Evolutionary conservation across 2,329 filamentous ascomycete species (phyloP), one percentile per base, ranked within the genome.

Genomic region (Atkinsonella hypoxylon): DNA sequence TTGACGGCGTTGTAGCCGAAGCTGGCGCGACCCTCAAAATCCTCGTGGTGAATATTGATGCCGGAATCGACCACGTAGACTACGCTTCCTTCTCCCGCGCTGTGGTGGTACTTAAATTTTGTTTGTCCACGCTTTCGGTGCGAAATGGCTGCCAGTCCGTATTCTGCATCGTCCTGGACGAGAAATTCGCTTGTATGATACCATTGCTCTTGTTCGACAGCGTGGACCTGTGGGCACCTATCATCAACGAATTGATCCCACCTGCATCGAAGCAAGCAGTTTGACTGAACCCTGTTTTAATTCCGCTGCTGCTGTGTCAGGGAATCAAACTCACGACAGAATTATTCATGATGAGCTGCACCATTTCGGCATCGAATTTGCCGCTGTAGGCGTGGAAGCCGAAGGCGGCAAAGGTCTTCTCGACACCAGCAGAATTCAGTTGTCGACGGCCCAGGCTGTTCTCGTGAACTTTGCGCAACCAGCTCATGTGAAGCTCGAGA

Each of bases 51-150:
- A 18, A 63, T 67, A 41, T 68, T 66, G 48, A 81, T 72, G 38
- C 78, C 77, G 0, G 73, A 78, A 60, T 81, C 78, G 50, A 81
- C 63, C 48, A 81, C 62, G 59, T 80, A 81, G 46, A 71, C 65
- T 53, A 69, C 78, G 48, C 64, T 70, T 32, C 62, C 66, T 13
- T 59, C 50, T 13, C 73, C 73, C 20, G 70, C 69, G 18, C 58
- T 64, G 9, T 56, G 51, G 53, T 75, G 69, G 58, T 74, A 75
- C 30, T 61, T 53, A 55, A 75, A 76, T 45, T 62, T 58, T 12
- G 48, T 63, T 8, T 56, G 61, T 34, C 62, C 63, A 18, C 61
- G 56, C 17, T 58, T 64, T 17, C 61, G 58, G 59, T 69, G 67
- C 8, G 74, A 76, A 54, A 76, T 62, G 32, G 70, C 65, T 2